Evolutionary conservation across 805 yeast species (phyloP), one percentile per base, ranked within the genome.

Genomic region (Priceomyces haplophilus): DNA sequence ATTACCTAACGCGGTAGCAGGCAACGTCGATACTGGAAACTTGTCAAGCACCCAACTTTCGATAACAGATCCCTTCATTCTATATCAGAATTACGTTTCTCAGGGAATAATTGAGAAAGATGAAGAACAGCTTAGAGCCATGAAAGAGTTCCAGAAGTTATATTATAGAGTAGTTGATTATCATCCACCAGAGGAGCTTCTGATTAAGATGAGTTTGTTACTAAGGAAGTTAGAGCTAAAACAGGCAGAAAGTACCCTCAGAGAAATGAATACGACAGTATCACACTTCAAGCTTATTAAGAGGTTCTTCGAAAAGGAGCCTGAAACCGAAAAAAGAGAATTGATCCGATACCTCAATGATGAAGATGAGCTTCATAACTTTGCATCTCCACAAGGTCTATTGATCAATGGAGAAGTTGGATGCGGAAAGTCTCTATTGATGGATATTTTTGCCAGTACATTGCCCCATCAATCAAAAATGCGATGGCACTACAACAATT

Each of bases 401-500:
- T 55, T 81, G 36, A 58, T 81, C 4, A 79, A 78, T 58, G 86
- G 85, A 3, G 85, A 77, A 45, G 86, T 80, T 3, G 90, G 90
- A 0, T 79, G 85, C 50, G 90, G 90, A 1, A 84, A 84, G 54
- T 79, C 87, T 1, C 77, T 84, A 83, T 58, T 84, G 38, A 76
- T 84, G 78, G 88, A 83, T 50, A 75, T 84, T 16, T 83, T 84
- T 62, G 88, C 88, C 1, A 67, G 69, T 37, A 71, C 83, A 1
- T 63, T 84, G 21, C 90, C 89, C 0, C 78, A 80, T 46, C 64
- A 67, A 18, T 75, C 82, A 1, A 84, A 84, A 50, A 72, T 78
- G 62, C 64, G 90, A 43, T 81, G 87, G 80, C 90, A 84, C 55
- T 84, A 80, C 54, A 78, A 79, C 50, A 80, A 77, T 50, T 83